A percentile compares a stretch with the other conserved stretches of the same genome.
These are phyloP conservation scores for Drechslerella dactyloides DNA, from an alignment of 2,329 filamentous ascomycete species.

Conservation along the genomic window DNA sequence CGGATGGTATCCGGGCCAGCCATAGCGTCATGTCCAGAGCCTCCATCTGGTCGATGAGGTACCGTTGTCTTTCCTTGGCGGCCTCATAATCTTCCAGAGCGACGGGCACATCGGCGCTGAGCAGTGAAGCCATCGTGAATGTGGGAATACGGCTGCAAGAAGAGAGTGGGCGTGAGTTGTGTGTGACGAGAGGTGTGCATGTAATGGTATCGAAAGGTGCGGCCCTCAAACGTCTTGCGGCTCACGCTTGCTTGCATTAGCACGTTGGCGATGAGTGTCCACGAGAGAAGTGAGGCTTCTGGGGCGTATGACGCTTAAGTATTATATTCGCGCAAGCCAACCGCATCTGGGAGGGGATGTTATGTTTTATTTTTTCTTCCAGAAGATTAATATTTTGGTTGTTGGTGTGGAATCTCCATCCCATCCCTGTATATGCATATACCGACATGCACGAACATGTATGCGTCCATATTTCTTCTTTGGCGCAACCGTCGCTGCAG, in stretches of 20 bases:
- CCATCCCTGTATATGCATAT: conserved; percentile 42
- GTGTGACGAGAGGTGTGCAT: conserved; percentile 15
- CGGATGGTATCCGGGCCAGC: conserved; percentile 49
- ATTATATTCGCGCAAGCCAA: conserved; percentile 45
- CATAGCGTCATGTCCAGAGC: conserved; percentile 50
- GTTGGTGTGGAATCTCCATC: conserved; percentile 46
- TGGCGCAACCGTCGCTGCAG: conserved; percentile 29
- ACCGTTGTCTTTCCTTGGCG: conserved; percentile 48
- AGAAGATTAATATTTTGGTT: conserved; percentile 22
- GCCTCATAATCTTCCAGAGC: conserved; percentile 46
- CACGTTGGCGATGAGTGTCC: conserved; percentile 32
- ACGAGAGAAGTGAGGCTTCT: conserved; percentile 13
- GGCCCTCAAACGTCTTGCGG: conserved; percentile 32
- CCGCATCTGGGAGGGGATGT: conserved; percentile 13
- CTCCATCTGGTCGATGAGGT: conserved; percentile 50
- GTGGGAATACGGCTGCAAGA: neutral
- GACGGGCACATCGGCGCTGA: conserved; percentile 41
- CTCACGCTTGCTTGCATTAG: conserved; percentile 42
- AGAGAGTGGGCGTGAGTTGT: conserved; percentile 18
- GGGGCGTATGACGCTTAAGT: conserved; percentile 41
- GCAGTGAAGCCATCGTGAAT: conserved; percentile 43
- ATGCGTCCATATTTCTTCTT: conserved; percentile 23
- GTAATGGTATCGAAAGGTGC: conserved; percentile 36
- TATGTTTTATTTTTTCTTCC: conserved; percentile 43
- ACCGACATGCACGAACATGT: conserved; percentile 21